Evolutionary conservation across 2,329 filamentous ascomycete genomes (phyloP), one percentile per base, ranked within the genome.

Genomic region (Colletotrichum sp.): DNA sequence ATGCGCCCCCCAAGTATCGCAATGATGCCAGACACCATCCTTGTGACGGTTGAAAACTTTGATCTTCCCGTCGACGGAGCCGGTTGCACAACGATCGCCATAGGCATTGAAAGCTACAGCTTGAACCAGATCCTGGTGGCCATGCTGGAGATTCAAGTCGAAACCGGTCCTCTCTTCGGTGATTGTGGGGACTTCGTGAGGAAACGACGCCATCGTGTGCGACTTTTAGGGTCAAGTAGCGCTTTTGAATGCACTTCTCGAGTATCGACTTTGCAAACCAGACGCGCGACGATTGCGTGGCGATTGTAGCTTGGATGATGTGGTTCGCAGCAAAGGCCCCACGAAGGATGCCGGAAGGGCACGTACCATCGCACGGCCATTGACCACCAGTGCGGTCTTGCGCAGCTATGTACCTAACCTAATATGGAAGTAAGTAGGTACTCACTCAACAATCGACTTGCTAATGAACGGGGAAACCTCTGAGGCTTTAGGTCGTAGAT

Each of bases 91-190:
- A 79, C 96, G 94, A 80, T 95, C 96, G 79, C 96, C 96, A 83
- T 98, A 98, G 79, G 93, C 93, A 84, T 98, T 98, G 89, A 97
- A 98, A 79, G 95, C 94, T 76, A 96, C 93, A 71, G 95, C 94
- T 78, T 96, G 93, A 67, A 97, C 94, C 60, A 97, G 89, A 83
- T 97, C 94, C 80, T 92, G 91, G 84, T 96, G 94, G 79, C 93
- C 93, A 83, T 95, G 93, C 76, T 93, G 91, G 80, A 95, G 90
- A 79, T 94, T 91, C 77, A 90, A 85, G 75, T 91, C 89, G 78
- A 92, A 90, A 62, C 84, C 83, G 30, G 86, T 83, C 80, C 85
- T 87, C 77, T 90, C 88, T 76, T 89, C 87, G 71, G 78, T 79
- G 62, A 83, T 84, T 26, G 83, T 84, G n/a, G 83, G 82, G n/a